Base-by-base conservation (phyloP, 1,139 yeast genomes). In the Candida glucosophila region DNA sequence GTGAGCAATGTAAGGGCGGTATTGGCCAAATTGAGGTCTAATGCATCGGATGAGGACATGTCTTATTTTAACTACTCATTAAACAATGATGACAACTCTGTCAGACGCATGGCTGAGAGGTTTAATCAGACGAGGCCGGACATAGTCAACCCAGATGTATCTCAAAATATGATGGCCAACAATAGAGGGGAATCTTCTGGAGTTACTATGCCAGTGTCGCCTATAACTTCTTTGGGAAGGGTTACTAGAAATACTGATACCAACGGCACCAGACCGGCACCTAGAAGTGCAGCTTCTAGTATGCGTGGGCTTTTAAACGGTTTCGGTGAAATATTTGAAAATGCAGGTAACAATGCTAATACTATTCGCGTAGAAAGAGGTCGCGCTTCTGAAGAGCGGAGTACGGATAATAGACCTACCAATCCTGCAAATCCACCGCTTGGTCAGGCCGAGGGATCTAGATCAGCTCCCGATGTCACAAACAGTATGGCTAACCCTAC, bases 91-190 rank as follows among this genome's bases (percentile, higher is more conserved):
- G 59, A 55, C 18, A 34, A 51, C 10, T 33, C 48, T 14, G 47
- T 55, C 29, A 40, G 56, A 15, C 37, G 48, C 6, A 30, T 52
- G 10, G 58, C 63, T 1, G 52, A 47, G 22, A 30, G 62, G 20
- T 52, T 58, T n/a, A 60, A 58, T 29, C 34, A 53, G 10, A 32
- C 40, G 6, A 44, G 61, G 16, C 68, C 69, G 4, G 50, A 49
- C 15, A 58, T 63, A 8, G 43, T 61, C 17, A 59, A 55, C 6
- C 63, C 55, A 8, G 67, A 60, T 22, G 60, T 55, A 4, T 41
- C 54, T n/a, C 68, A 59, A 30, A 53, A 55, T 23, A 48, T 61
- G 19, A 29, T 56, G 32, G 55, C 60, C 2, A 45, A 50, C 13
- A 43, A 43, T 9, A 49, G 48, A 5, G 39, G 53, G 33, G 59